Percentiles rank a stretch among this genome's conserved stretches.
phyloP scores from a whole-genome alignment of 2,329 filamentous ascomycete genomes.

The Aspergillus caelatus region DNA sequence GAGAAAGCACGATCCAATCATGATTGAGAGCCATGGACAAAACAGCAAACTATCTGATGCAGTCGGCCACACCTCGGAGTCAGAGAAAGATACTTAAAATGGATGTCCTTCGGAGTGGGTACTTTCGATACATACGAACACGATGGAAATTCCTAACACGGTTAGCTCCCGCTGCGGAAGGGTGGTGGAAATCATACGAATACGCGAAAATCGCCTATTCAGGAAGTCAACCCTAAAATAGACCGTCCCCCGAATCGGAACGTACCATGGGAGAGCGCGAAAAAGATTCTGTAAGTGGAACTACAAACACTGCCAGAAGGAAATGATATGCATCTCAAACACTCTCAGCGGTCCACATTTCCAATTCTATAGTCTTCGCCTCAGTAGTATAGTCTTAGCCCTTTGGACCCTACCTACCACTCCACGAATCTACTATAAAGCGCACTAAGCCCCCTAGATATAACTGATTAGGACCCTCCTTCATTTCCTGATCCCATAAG shows the following conservation, averaged over 20 bases:
- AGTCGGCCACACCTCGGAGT: not conserved
- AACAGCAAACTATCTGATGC: not conserved
- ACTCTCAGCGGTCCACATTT: not conserved
- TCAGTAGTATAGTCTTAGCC: not conserved
- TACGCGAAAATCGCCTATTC: not conserved
- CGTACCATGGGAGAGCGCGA: not conserved
- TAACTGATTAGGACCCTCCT: not conserved
- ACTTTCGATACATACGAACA: not conserved
- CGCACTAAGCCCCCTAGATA: not conserved
- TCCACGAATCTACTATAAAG: not conserved
- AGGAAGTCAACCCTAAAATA: not conserved
- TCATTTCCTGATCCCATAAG: not conserved
- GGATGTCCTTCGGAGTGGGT: not conserved
- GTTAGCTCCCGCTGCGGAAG: not conserved
- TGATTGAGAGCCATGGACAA: not conserved
- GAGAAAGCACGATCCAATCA: not conserved
- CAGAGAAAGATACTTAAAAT: not conserved
- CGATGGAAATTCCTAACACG: not conserved
- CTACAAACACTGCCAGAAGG: not conserved
- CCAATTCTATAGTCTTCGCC: too few species aligned
- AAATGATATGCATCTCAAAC: not conserved
- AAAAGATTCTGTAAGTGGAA: not conserved
- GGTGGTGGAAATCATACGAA: not conserved
- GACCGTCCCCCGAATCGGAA: not conserved
- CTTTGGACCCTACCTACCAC: not conserved